Conservation (phyloP, 2,329 filamentous ascomycete genomes). For the Dichotomopilus funicola region DNA sequence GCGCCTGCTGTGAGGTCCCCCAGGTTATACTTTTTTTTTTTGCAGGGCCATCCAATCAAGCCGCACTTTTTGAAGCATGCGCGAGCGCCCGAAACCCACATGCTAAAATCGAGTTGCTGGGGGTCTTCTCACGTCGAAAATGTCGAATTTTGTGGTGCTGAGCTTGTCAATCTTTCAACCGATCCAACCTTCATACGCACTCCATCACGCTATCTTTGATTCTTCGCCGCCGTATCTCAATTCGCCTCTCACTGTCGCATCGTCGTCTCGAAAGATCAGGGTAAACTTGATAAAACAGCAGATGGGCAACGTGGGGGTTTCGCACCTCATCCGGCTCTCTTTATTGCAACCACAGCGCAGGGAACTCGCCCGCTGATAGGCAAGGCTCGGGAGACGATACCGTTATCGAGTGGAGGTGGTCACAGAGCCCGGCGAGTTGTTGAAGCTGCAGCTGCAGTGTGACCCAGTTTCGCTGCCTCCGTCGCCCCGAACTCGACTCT, state of each 20-base stretch:
- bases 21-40: conserved; percentile 6
- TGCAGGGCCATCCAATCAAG: conserved; percentile 16
- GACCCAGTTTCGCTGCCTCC: conserved; percentile 3
- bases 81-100: conserved; percentile 14
- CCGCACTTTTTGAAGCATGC: not conserved
- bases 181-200: conserved; percentile 6
- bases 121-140: conserved; percentile 9
- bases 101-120: conserved; percentile 18
- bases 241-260: not conserved
- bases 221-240: no score
- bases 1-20: conserved; percentile 12
- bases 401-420: conserved; percentile 10
- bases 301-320: conserved; percentile 18
- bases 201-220: not conserved
- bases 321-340: not conserved
- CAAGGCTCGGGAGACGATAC: conserved; percentile 1
- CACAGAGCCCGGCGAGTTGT: not conserved
- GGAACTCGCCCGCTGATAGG: not conserved
- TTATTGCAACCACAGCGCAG: no score
- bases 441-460: conserved; percentile 20
- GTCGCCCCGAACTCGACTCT: conserved; percentile 1
- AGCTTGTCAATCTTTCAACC: not conserved
- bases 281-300: conserved; percentile 14
- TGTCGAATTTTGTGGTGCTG: conserved; percentile 2
- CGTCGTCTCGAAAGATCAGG: conserved; percentile 9